Conservation (phyloP, 192 early-diverging fungal genomes). For the Thamnidium elegans region DNA sequence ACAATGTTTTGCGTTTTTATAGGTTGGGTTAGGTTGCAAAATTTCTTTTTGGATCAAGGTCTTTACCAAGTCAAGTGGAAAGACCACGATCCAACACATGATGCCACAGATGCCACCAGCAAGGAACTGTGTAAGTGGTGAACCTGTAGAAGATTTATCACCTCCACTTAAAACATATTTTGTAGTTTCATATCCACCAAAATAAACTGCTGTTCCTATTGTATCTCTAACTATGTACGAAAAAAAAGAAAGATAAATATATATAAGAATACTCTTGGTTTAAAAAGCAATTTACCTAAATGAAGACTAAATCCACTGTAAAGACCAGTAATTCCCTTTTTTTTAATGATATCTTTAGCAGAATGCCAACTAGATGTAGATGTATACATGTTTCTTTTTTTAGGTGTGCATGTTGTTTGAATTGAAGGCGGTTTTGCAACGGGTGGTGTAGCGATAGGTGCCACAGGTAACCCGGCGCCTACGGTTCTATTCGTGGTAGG, state of each 20-base stretch:
- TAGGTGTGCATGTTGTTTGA: neutral
- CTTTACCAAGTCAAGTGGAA: conserved; percentile 75
- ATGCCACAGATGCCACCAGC: conserved; percentile 77
- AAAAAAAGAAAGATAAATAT: conserved; percentile 12
- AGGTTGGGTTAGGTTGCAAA: conserved; percentile 46
- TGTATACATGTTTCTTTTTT: conserved; percentile 1
- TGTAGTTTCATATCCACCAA: conserved; percentile 64
- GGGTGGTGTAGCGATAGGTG: conserved; percentile 28
- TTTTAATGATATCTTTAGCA: conserved; percentile 46
- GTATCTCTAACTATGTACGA: conserved; percentile 46
- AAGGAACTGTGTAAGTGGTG: conserved; percentile 66
- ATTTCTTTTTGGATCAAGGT: conserved; percentile 71
- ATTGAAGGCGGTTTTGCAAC: neutral
- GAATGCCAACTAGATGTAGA: conserved; percentile 52
- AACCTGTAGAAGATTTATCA: conserved; percentile 39
- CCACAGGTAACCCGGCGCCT: conserved; percentile 21
- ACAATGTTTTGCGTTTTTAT: conserved; percentile 42
- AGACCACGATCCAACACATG: conserved; percentile 72
- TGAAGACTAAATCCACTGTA: conserved; percentile 46
- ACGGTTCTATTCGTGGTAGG: conserved; percentile 4
- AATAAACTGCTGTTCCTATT: conserved; percentile 75
- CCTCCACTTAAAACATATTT: conserved; percentile 40
- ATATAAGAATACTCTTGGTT: no score
- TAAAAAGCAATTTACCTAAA: conserved; percentile 19
- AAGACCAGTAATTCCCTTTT: conserved; percentile 48